A percentile compares a stretch with the other conserved stretches of the same genome.
phyloP scores from a whole-genome alignment of 768 basidiomycete species.

The Mycena polygramma region DNA sequence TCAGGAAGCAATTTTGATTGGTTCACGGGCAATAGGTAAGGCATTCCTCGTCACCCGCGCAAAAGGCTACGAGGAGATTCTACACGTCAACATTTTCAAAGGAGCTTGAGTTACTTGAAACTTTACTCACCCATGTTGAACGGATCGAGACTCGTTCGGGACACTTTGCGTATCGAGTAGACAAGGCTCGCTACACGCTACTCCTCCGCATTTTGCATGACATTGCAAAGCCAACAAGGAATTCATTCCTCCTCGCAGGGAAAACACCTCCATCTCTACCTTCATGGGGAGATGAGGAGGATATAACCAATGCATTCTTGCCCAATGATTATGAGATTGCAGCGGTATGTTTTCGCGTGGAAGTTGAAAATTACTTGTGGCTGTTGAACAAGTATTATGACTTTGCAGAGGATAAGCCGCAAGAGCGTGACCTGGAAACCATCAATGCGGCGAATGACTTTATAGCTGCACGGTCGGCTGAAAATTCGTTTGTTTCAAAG shows the following conservation, averaged over 20 bases:
- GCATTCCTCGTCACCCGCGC: not conserved
- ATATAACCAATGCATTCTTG: constrained; percentile 2
- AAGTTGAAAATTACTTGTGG: constrained; percentile 15
- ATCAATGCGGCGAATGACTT: not conserved
- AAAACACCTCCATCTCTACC: constrained; percentile 2
- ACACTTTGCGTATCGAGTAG: not conserved
- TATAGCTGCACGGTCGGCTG: not conserved
- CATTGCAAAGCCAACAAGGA: too few species aligned
- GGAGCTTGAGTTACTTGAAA: not conserved
- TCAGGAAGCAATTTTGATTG: not conserved
- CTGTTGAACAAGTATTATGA: too few species aligned
- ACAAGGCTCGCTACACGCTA: not conserved
- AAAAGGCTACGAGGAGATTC: not conserved
- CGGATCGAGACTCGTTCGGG: not conserved
- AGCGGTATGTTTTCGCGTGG: constrained; percentile 6
- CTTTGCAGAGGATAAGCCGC: too few species aligned
- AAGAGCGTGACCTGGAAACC: not conserved
- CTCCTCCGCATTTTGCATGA: not conserved
- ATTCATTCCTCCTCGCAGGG: not conserved
- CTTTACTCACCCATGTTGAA: not conserved
- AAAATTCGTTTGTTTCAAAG: not conserved
- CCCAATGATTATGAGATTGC: constrained; percentile 1
- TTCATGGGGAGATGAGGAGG: constrained; percentile 6
- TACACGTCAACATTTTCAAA: not conserved
- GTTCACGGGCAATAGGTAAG: not conserved